Conservation (phyloP, 2,329 filamentous ascomycete genomes). For the Ophiostoma sp. region DNA sequence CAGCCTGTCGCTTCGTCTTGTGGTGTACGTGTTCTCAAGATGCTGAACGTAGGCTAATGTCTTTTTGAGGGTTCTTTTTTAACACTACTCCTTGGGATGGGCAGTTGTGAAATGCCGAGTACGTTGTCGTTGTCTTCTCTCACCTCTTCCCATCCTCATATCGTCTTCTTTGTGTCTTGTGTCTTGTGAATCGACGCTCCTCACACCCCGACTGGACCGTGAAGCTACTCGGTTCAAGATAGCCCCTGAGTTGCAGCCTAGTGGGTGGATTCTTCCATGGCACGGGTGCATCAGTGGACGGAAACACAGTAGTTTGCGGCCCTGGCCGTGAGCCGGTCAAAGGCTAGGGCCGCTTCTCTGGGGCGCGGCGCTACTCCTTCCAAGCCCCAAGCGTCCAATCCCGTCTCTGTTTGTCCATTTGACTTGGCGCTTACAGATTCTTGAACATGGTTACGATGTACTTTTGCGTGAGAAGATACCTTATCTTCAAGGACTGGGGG, state of each 20-base stretch:
- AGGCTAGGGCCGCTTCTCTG: constrained; percentile 18
- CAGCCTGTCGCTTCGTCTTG: no score
- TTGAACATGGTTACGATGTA: neutral
- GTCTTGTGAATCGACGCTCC: neutral
- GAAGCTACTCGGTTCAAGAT: neutral
- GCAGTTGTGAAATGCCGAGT: no score
- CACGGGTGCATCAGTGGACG: constrained; percentile 17
- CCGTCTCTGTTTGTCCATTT: neutral
- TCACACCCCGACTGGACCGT: neutral
- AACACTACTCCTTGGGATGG: no score
- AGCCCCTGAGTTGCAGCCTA: constrained; percentile 7
- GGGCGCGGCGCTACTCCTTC: neutral
- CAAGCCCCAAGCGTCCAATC: neutral
- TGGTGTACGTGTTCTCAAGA: no score
- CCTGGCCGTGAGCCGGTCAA: constrained; percentile 18
- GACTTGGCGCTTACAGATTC: neutral
- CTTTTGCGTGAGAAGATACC: neutral
- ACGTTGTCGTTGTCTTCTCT: neutral
- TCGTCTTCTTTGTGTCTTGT: neutral
- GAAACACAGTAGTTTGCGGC: constrained; percentile 21
- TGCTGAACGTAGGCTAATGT: no score
- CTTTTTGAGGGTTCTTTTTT: no score
- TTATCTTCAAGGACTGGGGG: neutral
- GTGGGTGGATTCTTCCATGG: constrained; percentile 16
- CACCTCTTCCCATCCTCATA: neutral